phyloP scores from a whole-genome alignment of 371 early-diverging fungal species.

The Mucor racemosus region DNA sequence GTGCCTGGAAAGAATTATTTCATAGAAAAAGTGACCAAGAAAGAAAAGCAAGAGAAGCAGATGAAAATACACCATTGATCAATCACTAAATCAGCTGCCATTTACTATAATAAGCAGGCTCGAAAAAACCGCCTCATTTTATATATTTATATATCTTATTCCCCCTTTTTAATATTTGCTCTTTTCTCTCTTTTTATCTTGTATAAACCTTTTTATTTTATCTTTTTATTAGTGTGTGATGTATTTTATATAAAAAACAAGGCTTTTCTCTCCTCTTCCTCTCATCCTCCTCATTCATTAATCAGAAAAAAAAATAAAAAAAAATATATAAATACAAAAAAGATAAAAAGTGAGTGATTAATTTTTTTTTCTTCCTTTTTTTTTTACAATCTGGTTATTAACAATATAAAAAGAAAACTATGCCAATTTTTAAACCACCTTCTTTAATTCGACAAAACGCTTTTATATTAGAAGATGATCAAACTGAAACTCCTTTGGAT shows the following conservation, averaged over 20 bases:
- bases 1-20: conserved; percentile 12
- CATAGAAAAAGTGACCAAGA: not conserved
- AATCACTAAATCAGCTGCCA: not conserved
- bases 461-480: conserved; percentile 17
- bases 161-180: conserved; percentile 1
- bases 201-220: not conserved
- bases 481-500: conserved; percentile 11
- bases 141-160: not conserved
- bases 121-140: not conserved
- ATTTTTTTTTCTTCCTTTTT: not conserved
- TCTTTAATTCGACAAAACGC: conserved; percentile 28
- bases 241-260: conserved; percentile 6
- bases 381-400: not conserved
- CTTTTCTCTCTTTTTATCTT: conserved; percentile 3
- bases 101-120: not conserved
- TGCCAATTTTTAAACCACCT: conserved; percentile 16
- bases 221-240: not conserved
- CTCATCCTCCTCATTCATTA: conserved; percentile 5
- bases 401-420: not conserved
- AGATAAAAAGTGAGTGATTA: not conserved
- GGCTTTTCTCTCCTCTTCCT: not conserved
- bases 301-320: conserved; percentile 11
- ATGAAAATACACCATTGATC: conserved; percentile 15
- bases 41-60: not conserved
- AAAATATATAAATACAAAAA: not conserved